These are phyloP conservation scores for Pseudonectria foliicola DNA, from an alignment of 2,329 filamentous ascomycete genomes.

Conservation along the genomic window DNA sequence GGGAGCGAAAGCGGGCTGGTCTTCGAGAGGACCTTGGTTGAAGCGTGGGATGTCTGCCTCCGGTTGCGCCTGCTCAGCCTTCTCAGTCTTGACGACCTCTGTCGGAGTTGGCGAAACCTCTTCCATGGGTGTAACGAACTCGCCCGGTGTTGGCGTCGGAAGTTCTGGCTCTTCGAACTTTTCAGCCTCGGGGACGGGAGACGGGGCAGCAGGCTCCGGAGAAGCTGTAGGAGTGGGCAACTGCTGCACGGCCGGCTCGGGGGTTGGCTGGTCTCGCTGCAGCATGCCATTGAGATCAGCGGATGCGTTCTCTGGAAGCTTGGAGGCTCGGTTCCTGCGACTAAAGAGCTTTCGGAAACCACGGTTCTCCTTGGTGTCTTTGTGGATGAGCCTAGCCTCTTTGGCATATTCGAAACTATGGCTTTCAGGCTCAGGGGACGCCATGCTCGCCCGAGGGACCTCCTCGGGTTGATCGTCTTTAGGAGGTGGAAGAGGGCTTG, in stretches of 20 bases:
- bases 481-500: conserved; percentile 17
- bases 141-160: conserved; percentile 12
- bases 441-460: conserved; percentile 13
- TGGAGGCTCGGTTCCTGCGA: conserved; percentile 54
- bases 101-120: conserved; percentile 20
- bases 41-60: conserved; percentile 53
- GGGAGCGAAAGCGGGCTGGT: conserved; percentile 79
- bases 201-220: conserved; percentile 21
- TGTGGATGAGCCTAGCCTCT: conserved; percentile 47
- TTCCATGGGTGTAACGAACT: conserved; percentile 18
- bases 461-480: conserved; percentile 19
- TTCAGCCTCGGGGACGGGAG: conserved; percentile 13
- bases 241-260: conserved; percentile 17
- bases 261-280: conserved; percentile 28
- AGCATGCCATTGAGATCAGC: conserved; percentile 46
- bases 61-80: conserved; percentile 42
- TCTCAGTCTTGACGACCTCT: conserved; percentile 53
- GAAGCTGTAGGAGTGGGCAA: conserved; percentile 21
- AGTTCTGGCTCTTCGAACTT: conserved; percentile 9
- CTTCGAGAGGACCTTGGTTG: conserved; percentile 79
- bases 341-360: conserved; percentile 61
- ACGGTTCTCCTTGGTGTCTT: conserved; percentile 39
- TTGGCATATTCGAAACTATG: conserved; percentile 35
- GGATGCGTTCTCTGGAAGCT: conserved; percentile 46
- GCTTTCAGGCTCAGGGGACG: conserved; percentile 16